Percentiles rank a stretch among this genome's conserved stretches.
Conservation (phyloP, 352 stramenopile genomes). For the Phytopythium vexans region DNA sequence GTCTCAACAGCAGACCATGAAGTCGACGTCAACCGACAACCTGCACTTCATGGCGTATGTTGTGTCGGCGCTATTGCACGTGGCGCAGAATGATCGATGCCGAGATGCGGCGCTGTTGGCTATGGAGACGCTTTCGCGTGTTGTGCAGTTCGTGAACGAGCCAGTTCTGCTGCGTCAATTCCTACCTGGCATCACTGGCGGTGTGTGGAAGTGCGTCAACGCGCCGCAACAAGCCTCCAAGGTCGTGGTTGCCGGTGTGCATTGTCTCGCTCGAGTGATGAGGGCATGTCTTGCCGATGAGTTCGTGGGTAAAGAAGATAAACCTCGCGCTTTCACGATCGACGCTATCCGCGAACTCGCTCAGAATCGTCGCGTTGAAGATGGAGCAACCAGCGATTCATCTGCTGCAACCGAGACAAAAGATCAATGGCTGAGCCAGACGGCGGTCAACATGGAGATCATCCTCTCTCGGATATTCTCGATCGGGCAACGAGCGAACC, state of each 20-base stretch:
- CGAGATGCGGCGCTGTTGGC: constrained; percentile 32
- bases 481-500: constrained; percentile 21
- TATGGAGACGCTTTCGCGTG: constrained; percentile 34
- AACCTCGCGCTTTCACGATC: constrained; percentile 12
- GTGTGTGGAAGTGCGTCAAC: constrained; percentile 63
- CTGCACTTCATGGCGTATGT: constrained; percentile 72
- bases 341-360: constrained; percentile 7
- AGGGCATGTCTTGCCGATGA: neutral
- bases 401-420: neutral
- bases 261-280: constrained; percentile 33
- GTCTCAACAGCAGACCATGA: constrained; percentile 2
- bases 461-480: constrained; percentile 61
- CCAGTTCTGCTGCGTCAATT: constrained; percentile 49
- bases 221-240: constrained; percentile 66
- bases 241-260: constrained; percentile 54
- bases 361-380: neutral
- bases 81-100: constrained; percentile 50
- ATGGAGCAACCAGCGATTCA: neutral
- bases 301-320: neutral
- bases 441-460: constrained; percentile 60
- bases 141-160: constrained; percentile 35
- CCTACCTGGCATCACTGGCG: constrained; percentile 60
- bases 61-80: constrained; percentile 55
- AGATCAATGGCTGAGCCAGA: constrained; percentile 51
- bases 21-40: constrained; percentile 22